Base-by-base conservation (phyloP, 2,329 filamentous ascomycete species). In the Phyllosticta ampelicida region DNA sequence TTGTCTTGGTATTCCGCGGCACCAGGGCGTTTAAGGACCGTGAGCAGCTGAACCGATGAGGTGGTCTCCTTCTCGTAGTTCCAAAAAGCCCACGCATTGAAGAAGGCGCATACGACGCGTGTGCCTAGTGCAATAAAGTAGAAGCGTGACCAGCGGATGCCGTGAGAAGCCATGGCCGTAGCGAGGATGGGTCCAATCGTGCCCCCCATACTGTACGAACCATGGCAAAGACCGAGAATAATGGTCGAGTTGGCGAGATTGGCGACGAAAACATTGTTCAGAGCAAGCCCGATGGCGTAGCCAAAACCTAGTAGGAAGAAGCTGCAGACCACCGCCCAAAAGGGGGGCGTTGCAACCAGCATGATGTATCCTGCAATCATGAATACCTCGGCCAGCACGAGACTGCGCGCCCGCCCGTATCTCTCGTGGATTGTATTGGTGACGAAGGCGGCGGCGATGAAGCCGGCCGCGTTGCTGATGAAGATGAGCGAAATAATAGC, bases 401-500 rank as follows among this genome's bases (percentile, higher is more conserved):
- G 75, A 0, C 83, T 79, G 63, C 78, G 83, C 4, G 83, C 83
- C 53, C 86, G 80, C 8, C 89, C 88, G 1, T 90, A 71, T 19
- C 79, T 79, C 5, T 74, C 72, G 56, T 85, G 78, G 3, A 90
- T 74, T 1, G 74, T 70, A 65, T 90, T 85, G n/a, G 86, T 80
- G 61, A 86, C 77, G 44, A 85, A 80, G 1, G 89, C 89, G 1
- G 86, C 86, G 11, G 79, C 70, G 66, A 95, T 84, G 73, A 90
- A 95, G 16, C 89, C 89, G 4, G 86, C 63, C 0, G 89, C 88
- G 64, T 88, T 88, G 51, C 85, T 82, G 28, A 94, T 80, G 74
- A 94, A 95, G 66, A 95, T 88, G 44, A 92, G 75, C 1, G 89
- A 92, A 2, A 94, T 87, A 9, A 89, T 73, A 2, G 84, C 86